Evolutionary conservation across 768 basidiomycete species (phyloP), one percentile per base, ranked within the genome.

Genomic region (Mycena venus): DNA sequence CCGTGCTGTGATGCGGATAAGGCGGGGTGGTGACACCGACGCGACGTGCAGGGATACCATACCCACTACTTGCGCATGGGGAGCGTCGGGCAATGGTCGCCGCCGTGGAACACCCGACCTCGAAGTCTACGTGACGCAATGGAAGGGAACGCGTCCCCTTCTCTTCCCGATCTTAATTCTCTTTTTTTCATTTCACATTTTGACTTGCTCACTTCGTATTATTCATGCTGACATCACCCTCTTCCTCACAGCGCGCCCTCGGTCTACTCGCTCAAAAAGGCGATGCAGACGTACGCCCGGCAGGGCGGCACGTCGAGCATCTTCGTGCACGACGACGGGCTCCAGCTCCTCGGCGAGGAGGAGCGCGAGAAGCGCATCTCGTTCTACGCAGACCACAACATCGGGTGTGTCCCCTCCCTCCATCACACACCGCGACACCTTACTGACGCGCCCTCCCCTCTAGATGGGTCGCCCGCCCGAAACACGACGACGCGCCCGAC

Each of bases 261-360:
- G 21, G 91, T 97, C 5, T 89, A 89, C 78, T 96, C 93, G 0
- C 84, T 92, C 74, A 95, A 95, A 83, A 93, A 92, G 84, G 95
- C 95, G 0, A 96, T 96, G 91, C 94, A 94, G 81, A 94, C 94
- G n/a, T 96, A 96, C 79, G 95, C 95, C 7, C 88, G 95, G n/a
- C 95, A 97, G 82, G 95, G 96, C 59, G 95, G 95, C 7, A 92
- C 93, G 1, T 94, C 93, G 12, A 82, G 90, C 31, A 95, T 97
- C 80, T 88, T 96, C 55, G 86, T 97, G 19, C 94, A 95, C 81
- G 96, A 96, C 79, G 95, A 96, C 80, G 96, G 95, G 32, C 83
- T 96, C 77, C 95, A 95, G 80, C 82, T 92, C 27, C 82, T 95
- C 74, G 83, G 84, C 38, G 87, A 89, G 47, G 88, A 86, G 32